Percentiles rank a stretch among this genome's conserved stretches.
These are phyloP conservation scores for Camillea tinctor DNA, from an alignment of 2,329 filamentous ascomycete species.

Conservation along the genomic window DNA sequence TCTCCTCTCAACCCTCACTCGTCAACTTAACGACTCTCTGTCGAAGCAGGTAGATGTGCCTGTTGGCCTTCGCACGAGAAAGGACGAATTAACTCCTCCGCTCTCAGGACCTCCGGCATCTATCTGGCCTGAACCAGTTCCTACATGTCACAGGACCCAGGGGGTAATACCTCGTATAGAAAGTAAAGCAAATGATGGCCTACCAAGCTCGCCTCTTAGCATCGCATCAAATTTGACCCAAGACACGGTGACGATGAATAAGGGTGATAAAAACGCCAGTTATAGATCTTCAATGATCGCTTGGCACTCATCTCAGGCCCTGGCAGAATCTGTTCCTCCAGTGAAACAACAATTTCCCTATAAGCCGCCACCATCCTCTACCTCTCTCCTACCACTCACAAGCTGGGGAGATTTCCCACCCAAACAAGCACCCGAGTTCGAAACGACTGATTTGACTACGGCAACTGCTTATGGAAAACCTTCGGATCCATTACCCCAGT, in stretches of 20 bases:
- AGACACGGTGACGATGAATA: neutral
- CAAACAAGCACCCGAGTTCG: constrained; percentile 6
- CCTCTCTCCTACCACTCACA: neutral
- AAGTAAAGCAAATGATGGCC: neutral
- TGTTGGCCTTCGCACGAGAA: neutral
- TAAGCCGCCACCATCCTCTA: neutral
- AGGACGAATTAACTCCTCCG: neutral
- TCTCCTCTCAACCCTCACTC: neutral
- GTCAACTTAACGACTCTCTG: neutral
- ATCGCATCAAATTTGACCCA: too few species aligned
- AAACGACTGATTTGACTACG: neutral
- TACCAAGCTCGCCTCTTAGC: neutral
- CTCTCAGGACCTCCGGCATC: constrained; percentile 11
- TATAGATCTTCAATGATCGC: neutral
- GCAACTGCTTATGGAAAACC: neutral
- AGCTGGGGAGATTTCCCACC: constrained; percentile 14
- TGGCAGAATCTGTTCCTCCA: neutral
- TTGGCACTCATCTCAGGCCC: neutral
- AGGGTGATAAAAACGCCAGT: neutral
- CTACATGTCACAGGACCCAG: neutral
- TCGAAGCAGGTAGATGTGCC: neutral
- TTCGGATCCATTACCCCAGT: constrained; percentile 4
- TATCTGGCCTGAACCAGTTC: constrained; percentile 12
- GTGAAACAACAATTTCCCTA: neutral
- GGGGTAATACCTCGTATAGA: neutral